A percentile compares a stretch with the other conserved stretches of the same genome.
Evolutionary conservation across 768 basidiomycete species (phyloP).

Genomic region (Lactifluus subvellereus): DNA sequence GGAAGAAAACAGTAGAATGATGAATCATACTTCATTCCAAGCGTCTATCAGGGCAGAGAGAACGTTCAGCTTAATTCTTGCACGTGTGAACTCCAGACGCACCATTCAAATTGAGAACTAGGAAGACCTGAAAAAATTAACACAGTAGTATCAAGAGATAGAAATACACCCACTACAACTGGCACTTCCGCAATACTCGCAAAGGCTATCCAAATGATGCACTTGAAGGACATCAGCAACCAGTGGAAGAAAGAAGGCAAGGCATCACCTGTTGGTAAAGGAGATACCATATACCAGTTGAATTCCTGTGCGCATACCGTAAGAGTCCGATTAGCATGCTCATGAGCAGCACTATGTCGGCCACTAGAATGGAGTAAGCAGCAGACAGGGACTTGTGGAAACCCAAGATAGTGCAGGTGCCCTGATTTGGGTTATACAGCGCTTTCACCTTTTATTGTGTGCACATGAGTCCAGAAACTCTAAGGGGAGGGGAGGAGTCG

Average conservation of each 20-base stretch:
- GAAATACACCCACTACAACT: not conserved
- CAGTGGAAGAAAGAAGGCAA: not conserved
- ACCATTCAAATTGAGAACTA: conserved; percentile 12
- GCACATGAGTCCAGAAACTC: not conserved
- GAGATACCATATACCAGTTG: not conserved
- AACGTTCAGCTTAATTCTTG: not conserved
- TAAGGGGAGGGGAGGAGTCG: not conserved
- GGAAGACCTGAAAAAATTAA: conserved; percentile 3
- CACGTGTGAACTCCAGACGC: not conserved
- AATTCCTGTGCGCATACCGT: not conserved
- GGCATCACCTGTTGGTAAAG: conserved; percentile 7
- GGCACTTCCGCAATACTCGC: not conserved
- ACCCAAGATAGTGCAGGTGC: not conserved
- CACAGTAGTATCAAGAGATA: not conserved
- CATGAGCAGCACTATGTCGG: not conserved
- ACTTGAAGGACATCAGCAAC: not conserved
- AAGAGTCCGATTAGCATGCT: not conserved
- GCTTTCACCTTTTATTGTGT: not conserved
- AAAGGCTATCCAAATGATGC: not conserved
- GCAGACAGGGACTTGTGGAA: not conserved
- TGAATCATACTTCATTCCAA: conserved; percentile 9
- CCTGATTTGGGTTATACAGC: not conserved
- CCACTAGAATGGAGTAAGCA: not conserved
- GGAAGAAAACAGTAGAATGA: too few relatives aligned
- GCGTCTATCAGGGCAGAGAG: conserved; percentile 1